These are phyloP conservation scores for Eutrema salsugineum DNA, from an alignment of 441 rosid genomes.

Conservation along the genomic window DNA sequence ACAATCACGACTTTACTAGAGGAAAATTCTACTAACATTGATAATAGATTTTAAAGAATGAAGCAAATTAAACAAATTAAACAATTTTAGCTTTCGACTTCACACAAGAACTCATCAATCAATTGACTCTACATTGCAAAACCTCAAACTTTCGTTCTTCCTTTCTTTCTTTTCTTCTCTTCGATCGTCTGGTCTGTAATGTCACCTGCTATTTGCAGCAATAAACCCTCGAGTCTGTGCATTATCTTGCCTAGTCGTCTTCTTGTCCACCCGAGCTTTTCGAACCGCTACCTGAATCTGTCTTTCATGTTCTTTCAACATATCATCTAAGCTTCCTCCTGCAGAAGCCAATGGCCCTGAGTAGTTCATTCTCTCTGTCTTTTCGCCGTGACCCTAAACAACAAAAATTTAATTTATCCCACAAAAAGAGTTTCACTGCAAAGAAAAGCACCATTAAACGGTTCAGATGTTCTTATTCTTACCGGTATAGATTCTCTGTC, in stretches of 20 bases:
- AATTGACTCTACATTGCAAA: not conserved
- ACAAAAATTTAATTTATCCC: slow-evolving; percentile 25
- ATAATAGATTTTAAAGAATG: not conserved
- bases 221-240: not conserved
- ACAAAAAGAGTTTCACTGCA: slow-evolving; percentile 7
- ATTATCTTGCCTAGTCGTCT: slow-evolving; percentile 25
- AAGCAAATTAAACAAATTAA: not conserved
- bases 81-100: slow-evolving; percentile 10
- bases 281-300: slow-evolving; percentile 74
- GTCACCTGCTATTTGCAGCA: slow-evolving; percentile 23
- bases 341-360: slow-evolving; percentile 67
- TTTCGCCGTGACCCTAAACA: slow-evolving; percentile 38
- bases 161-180: not conserved
- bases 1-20: not conserved
- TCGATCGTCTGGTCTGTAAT: not conserved
- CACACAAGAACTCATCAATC: slow-evolving; percentile 19
- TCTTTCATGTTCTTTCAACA: slow-evolving; percentile 89
- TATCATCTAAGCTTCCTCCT: slow-evolving; percentile 75
- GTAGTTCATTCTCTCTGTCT: slow-evolving; percentile 50
- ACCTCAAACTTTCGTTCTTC: not conserved
- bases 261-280: slow-evolving; percentile 65
- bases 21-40: not conserved
- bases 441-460: not conserved
- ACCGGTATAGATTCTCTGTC: slow-evolving; percentile 30
- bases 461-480: slow-evolving; percentile 61